Evolutionary conservation across 1,139 yeast species (phyloP).

Genomic region (Arxiozyma telluris): DNA sequence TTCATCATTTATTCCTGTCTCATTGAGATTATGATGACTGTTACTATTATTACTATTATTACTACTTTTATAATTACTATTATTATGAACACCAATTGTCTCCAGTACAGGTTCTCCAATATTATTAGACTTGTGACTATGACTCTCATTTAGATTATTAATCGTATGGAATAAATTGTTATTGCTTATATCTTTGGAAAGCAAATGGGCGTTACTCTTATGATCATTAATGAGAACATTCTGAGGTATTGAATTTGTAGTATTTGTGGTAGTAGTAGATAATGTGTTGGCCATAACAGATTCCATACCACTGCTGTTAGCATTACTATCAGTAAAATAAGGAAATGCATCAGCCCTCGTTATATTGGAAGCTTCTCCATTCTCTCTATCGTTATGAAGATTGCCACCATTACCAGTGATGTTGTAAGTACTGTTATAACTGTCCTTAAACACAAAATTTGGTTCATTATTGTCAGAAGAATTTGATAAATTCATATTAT

Average conservation of each 20-base stretch:
- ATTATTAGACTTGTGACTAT: not conserved
- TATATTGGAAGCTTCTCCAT: not conserved
- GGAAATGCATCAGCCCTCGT: conserved; percentile 5
- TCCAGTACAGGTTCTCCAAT: not conserved
- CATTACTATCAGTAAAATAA: conserved; percentile 15
- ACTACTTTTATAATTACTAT: not conserved
- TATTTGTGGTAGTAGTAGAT: conserved; percentile 15
- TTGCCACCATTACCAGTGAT: not conserved
- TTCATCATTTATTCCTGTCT: conserved; percentile 5
- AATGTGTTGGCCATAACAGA: conserved; percentile 21
- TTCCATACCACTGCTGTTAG: conserved; percentile 21
- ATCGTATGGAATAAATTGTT: not conserved
- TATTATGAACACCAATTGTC: not conserved
- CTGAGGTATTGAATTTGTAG: conserved; percentile 7
- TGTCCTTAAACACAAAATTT: not conserved
- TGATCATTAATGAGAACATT: not conserved
- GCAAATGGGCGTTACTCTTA: not conserved
- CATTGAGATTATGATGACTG: not conserved
- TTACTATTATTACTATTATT: not conserved
- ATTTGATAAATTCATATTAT: not conserved
- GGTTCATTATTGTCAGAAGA: not conserved
- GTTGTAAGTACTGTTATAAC: not conserved
- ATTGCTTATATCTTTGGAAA: not conserved
- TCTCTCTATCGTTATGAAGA: not conserved
- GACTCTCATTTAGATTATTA: not conserved